These are phyloP conservation scores for Suhomyces vadensis DNA, from an alignment of 805 yeast genomes.

Conservation along the genomic window DNA sequence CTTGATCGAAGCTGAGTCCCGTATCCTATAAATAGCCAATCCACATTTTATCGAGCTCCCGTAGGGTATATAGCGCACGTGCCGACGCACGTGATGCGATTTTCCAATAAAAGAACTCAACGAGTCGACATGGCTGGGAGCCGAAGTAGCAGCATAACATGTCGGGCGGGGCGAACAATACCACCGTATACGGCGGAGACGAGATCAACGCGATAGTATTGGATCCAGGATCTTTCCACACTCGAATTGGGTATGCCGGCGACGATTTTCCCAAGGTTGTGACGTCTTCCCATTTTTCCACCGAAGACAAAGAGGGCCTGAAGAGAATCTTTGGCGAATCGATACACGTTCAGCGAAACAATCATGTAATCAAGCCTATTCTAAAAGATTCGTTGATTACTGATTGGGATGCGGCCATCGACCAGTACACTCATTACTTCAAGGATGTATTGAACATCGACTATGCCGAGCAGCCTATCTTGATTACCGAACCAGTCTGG, in stretches of 20 bases:
- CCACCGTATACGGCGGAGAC: constrained; percentile 49
- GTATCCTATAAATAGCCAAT: constrained; percentile 32
- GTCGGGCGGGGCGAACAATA: constrained; percentile 23
- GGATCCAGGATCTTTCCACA: constrained; percentile 84
- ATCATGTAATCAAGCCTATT: constrained; percentile 55
- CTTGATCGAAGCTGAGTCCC: constrained; percentile 65
- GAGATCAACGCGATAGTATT: constrained; percentile 89
- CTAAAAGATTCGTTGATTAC: constrained; percentile 59
- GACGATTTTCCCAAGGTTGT: constrained; percentile 81
- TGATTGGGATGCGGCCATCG: constrained; percentile 87
- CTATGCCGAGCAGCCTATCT: constrained; percentile 67
- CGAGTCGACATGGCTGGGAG: too few relatives aligned
- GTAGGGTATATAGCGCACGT: not conserved
- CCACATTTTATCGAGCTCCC: not conserved
- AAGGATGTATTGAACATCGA: constrained; percentile 51
- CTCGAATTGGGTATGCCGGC: constrained; percentile 90
- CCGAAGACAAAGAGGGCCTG: constrained; percentile 33
- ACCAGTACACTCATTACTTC: constrained; percentile 68
- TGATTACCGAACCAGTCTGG: constrained; percentile 89
- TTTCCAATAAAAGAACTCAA: not conserved
- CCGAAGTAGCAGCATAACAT: too few relatives aligned
- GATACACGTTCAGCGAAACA: constrained; percentile 51
- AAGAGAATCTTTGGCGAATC: constrained; percentile 40
- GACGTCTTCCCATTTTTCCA: constrained; percentile 66
- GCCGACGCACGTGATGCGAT: not conserved